Conservation (phyloP, 2,329 filamentous ascomycete species). For the Fusarium liriodendri region DNA sequence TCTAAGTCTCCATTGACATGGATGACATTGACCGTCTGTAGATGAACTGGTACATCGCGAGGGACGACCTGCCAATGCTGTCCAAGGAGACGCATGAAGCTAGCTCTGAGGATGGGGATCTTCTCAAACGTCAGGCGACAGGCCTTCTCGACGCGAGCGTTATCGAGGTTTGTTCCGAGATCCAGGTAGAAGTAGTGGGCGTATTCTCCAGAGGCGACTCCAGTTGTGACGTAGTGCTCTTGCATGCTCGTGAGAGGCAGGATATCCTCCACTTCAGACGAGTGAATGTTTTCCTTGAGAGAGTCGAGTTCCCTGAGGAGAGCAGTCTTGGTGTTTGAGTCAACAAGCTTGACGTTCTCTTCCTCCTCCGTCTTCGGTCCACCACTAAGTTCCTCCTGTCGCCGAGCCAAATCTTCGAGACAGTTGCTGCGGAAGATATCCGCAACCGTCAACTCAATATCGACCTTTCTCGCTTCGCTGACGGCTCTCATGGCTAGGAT, state of each 20-base stretch:
- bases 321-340: conserved; percentile 1
- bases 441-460: conserved; percentile 2
- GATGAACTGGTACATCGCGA: conserved; percentile 11
- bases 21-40: not conserved
- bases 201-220: conserved; percentile 16
- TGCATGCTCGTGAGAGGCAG: conserved; percentile 33
- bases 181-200: conserved; percentile 40
- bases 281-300: not conserved
- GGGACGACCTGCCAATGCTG: conserved; percentile 38
- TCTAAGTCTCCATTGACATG: conserved; percentile 23
- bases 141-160: conserved; percentile 27
- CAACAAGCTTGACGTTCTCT: conserved; percentile 2
- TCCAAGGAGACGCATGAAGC: conserved; percentile 28
- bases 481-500: conserved; percentile 57
- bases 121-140: conserved; percentile 21
- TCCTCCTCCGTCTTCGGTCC: not conserved
- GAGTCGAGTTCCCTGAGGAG: conserved; percentile 12
- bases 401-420: conserved; percentile 5
- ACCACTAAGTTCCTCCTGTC: not conserved
- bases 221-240: conserved; percentile 1
- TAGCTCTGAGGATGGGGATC: conserved; percentile 37
- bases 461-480: conserved; percentile 6
- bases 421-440: conserved; percentile 22
- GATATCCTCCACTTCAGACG: conserved; percentile 28
- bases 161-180: conserved; percentile 28